Conservation (phyloP, 208 protist species). For the Leptomonas pyrrhocoris region DNA sequence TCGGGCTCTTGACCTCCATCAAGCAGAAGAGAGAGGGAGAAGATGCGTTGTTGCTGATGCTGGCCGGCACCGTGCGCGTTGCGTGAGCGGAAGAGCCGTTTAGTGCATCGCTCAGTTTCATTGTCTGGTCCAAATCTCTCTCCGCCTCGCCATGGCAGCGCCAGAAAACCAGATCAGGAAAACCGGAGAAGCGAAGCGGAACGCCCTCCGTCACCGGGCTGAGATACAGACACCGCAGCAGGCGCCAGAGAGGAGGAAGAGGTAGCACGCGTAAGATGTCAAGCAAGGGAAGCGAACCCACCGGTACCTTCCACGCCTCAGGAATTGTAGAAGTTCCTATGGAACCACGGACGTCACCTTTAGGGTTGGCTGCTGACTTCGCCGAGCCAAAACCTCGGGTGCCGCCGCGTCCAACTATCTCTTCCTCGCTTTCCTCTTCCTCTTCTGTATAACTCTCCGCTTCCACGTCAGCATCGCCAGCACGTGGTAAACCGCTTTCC, state of each 20-base stretch:
- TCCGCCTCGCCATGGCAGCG: not conserved
- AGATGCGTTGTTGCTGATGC: not conserved
- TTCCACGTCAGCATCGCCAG: too few species aligned
- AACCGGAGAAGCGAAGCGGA: conserved; percentile 62
- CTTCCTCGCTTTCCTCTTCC: not conserved
- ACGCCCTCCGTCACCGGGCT: conserved; percentile 53
- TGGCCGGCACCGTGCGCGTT: not conserved
- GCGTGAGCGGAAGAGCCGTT: not conserved
- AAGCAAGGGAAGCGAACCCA: conserved; percentile 59
- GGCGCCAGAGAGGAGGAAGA: conserved; percentile 46
- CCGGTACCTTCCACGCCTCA: conserved; percentile 38
- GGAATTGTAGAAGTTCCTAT: conserved; percentile 7
- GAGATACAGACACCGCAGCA: conserved; percentile 67
- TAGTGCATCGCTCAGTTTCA: not conserved
- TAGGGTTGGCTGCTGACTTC: not conserved
- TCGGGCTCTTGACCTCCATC: conserved; percentile 84
- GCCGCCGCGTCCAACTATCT: not conserved
- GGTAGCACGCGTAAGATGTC: conserved; percentile 59
- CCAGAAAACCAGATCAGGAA: conserved; percentile 85
- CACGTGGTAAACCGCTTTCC: too few species aligned
- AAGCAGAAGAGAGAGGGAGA: conserved; percentile 45
- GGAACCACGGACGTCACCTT: too few species aligned
- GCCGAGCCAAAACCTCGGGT: not conserved
- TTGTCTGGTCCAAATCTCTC: not conserved
- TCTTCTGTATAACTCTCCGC: too few species aligned